Evolutionary conservation across 2,329 filamentous ascomycete species (phyloP), one percentile per base, ranked within the genome.

Genomic region (Cladosporium phlei): DNA sequence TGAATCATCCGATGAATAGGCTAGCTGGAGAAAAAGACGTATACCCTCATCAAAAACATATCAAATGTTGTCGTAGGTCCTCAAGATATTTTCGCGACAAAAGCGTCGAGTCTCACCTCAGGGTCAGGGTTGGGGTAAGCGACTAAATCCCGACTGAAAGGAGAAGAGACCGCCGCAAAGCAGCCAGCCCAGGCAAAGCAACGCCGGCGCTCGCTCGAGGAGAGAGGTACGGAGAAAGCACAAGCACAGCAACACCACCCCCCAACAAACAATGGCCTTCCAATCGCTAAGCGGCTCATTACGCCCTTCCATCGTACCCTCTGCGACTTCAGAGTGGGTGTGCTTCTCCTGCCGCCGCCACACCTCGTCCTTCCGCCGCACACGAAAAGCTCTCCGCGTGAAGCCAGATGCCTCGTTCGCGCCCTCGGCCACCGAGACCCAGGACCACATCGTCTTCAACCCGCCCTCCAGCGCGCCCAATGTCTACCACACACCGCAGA

Each of bases 381-480:
- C 71, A 53, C 65, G 65, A 57, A 73, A 73, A 62, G 65, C 70
- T 37, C 66, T 73, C 49, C 62, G 64, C 34, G 63, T 74, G 38
- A 69, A 69, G 47, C 63, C 66, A 54, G 67, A 70, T 50, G 65
- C 68, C 27, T 71, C 69, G 2, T 74, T 72, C 61, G 57, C 55
- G 5, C 56, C 58, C 35, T 55, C 55, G 54, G 50, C 54, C 47
- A 53, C 66, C 34, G 61, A 63, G 51, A 55, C 60, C 5, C 66
- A 68, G 50, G 73, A 78, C 48, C 74, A 78, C 58, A 80, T 82
- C 60, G 73, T 85, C 61, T 80, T 79, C 72, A 85, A 85, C 55
- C 82, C 82, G 27, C 82, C 82, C 1, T 79, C 80, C 5, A 77
- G 78, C 21, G 74, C 77, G 5, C 80, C 82, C 6, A 80, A 73